Conservation (phyloP, 441 rosid species). For the Erysimum cheiri region DNA sequence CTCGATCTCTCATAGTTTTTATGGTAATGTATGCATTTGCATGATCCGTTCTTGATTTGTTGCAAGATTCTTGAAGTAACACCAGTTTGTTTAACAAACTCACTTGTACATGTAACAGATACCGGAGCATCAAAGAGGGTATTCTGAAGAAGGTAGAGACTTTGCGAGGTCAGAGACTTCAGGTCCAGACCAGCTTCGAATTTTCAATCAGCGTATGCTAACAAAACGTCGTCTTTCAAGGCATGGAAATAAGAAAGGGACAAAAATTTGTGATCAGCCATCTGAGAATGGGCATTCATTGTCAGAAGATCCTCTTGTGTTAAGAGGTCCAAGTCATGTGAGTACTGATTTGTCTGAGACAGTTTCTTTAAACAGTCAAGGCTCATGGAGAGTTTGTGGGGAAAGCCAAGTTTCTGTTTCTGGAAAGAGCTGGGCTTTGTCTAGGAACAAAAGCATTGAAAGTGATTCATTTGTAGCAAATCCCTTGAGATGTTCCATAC, state of each 20-base stretch:
- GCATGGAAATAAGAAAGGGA: constrained; percentile 51
- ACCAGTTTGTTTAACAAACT: constrained; percentile 34
- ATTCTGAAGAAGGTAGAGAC: constrained; percentile 45
- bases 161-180: constrained; percentile 42
- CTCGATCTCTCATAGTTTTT: neutral
- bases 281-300: constrained; percentile 49
- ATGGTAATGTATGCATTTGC: neutral
- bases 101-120: constrained; percentile 51
- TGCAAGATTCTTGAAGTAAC: constrained; percentile 16
- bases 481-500: constrained; percentile 44
- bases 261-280: constrained; percentile 51
- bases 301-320: constrained; percentile 47
- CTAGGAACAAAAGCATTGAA: constrained; percentile 55
- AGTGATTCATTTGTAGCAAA: constrained; percentile 47
- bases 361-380: constrained; percentile 46
- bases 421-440: constrained; percentile 49
- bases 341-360: constrained; percentile 48
- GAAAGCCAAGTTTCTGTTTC: constrained; percentile 44
- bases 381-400: constrained; percentile 39
- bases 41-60: constrained; percentile 19
- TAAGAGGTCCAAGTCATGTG: constrained; percentile 48
- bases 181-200: constrained; percentile 28
- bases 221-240: constrained; percentile 60
- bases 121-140: constrained; percentile 47
- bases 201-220: constrained; percentile 53